A percentile compares a stretch with the other conserved stretches of the same genome.
Conservation (phyloP, 2,329 filamentous ascomycete genomes). For the Trichoderma simmonsii region DNA sequence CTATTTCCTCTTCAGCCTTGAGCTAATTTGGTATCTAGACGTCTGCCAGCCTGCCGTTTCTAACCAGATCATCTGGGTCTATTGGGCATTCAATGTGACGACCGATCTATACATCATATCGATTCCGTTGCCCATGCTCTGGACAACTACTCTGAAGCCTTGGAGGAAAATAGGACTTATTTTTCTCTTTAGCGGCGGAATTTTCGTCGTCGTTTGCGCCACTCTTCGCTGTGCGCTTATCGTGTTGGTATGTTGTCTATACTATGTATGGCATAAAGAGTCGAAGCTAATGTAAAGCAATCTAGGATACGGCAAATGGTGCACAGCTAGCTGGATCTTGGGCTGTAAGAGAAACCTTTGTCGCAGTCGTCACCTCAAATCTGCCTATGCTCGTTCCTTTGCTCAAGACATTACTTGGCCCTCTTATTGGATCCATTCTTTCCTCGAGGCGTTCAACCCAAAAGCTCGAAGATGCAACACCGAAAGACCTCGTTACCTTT, state of each 20-base stretch:
- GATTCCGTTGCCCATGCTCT: conserved; percentile 54
- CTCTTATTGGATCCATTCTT: conserved; percentile 25
- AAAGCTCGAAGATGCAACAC: conserved; percentile 23
- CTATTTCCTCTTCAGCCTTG: neutral
- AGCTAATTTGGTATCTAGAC: conserved; percentile 30
- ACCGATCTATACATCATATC: conserved; percentile 59
- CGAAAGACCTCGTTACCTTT: conserved; percentile 23
- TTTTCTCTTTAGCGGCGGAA: conserved; percentile 38
- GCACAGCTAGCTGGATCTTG: conserved; percentile 41
- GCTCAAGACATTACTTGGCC: conserved; percentile 35
- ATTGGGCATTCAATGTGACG: conserved; percentile 48
- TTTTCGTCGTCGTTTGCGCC: conserved; percentile 41
- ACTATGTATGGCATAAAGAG: neutral
- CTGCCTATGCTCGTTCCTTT: conserved; percentile 46
- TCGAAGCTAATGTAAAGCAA: neutral
- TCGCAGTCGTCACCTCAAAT: conserved; percentile 43
- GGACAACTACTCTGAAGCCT: conserved; percentile 35
- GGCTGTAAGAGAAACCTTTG: conserved; percentile 44
- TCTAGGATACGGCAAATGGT: conserved; percentile 40
- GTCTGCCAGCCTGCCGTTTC: conserved; percentile 50
- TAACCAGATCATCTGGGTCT: conserved; percentile 49
- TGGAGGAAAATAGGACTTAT: conserved; percentile 39
- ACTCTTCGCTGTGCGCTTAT: conserved; percentile 35
- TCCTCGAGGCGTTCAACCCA: conserved; percentile 24
- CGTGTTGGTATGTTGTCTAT: conserved; percentile 25